Conservation (phyloP, 1,284 basidiomycete genomes). For the Cutaneotrichosporon dermatis region DNA sequence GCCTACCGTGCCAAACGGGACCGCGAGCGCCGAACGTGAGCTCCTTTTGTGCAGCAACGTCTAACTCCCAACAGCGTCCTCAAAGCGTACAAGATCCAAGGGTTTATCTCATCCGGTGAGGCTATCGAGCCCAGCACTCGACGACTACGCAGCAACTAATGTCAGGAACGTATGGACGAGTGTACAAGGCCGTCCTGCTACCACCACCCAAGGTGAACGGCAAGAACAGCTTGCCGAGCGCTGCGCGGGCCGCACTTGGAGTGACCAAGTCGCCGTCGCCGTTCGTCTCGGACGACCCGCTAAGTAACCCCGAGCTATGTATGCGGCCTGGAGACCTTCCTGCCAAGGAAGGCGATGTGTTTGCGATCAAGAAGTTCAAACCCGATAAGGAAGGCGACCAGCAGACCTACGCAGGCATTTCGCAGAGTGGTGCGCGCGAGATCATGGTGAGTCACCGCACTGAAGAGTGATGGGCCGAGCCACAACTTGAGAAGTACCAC, state of each 20-base stretch:
- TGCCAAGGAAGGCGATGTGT: slow-evolving; percentile 60
- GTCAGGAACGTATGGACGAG: slow-evolving; percentile 86
- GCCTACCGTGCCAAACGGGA: slow-evolving; percentile 77
- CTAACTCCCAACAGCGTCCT: slow-evolving; percentile 53
- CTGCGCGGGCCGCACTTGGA: slow-evolving; percentile 32
- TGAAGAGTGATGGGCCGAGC: no score
- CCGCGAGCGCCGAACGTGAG: slow-evolving; percentile 54
- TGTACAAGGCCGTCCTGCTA: slow-evolving; percentile 81
- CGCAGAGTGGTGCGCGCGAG: slow-evolving; percentile 92
- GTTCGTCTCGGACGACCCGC: slow-evolving; percentile 20
- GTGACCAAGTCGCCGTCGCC: slow-evolving; percentile 14
- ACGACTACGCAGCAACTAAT: slow-evolving; percentile 1
- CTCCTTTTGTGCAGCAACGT: not conserved
- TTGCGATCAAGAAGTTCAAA: slow-evolving; percentile 99
- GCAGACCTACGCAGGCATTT: slow-evolving; percentile 90
- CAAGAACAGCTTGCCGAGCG: slow-evolving; percentile 22
- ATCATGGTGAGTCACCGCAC: slow-evolving; percentile 67
- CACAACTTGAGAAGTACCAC: no score
- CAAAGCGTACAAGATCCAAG: slow-evolving; percentile 83
- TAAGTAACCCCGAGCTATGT: slow-evolving; percentile 44
- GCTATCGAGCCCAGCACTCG: no score
- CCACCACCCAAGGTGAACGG: slow-evolving; percentile 28
- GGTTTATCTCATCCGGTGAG: slow-evolving; percentile 81
- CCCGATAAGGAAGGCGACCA: slow-evolving; percentile 97
- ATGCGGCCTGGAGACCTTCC: slow-evolving; percentile 57